Percentiles rank a stretch among this genome's conserved stretches.
phyloP scores from a whole-genome alignment of 192 early-diverging fungal species.

The Rhizoclosmatium globosum region DNA sequence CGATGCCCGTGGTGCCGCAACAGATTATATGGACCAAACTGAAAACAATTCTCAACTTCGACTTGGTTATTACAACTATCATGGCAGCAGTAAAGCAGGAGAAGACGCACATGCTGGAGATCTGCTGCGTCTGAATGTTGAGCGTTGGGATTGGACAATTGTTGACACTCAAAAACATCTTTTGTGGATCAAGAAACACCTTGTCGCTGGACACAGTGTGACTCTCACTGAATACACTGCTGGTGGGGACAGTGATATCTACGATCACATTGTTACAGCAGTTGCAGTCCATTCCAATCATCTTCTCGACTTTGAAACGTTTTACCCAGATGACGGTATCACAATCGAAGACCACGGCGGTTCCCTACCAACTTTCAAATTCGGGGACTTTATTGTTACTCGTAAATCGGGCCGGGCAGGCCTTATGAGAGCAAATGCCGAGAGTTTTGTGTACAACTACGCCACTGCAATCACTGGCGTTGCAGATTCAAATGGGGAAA shows the following conservation, averaged over 20 bases:
- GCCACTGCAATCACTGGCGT: slow-evolving; percentile 1
- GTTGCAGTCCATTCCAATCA: neutral
- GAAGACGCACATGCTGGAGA: neutral
- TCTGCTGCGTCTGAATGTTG: neutral
- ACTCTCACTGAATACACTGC: neutral
- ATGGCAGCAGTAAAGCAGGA: neutral
- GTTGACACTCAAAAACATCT: neutral
- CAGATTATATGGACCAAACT: neutral
- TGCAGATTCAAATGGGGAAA: neutral
- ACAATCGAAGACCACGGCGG: neutral
- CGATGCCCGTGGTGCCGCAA: neutral
- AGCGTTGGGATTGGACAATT: neutral
- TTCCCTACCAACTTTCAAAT: neutral
- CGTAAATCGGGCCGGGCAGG: neutral
- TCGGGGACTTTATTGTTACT: neutral
- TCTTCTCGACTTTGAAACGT: neutral
- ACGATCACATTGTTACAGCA: slow-evolving; percentile 2
- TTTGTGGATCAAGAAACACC: neutral
- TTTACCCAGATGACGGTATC: neutral
- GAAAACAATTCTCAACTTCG: neutral
- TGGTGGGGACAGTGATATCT: neutral
- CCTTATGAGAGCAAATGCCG: neutral
- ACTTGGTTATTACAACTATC: neutral
- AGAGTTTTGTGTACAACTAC: neutral
- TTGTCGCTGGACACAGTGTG: neutral